Percentiles rank a stretch among this genome's conserved stretches.
Conservation (phyloP, 306 rosid species). For the Mucuna pruriens region DNA sequence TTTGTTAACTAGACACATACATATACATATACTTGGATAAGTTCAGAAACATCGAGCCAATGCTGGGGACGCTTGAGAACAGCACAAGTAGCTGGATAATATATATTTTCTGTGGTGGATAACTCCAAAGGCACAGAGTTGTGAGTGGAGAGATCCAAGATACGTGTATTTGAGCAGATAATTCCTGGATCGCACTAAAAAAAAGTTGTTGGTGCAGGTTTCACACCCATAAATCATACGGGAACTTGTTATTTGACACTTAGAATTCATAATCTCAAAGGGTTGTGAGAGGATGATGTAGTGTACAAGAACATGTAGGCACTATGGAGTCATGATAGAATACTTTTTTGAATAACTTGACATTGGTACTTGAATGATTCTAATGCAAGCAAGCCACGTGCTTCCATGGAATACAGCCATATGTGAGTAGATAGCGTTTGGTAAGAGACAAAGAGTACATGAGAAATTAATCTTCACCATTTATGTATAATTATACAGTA, state of each 20-base stretch:
- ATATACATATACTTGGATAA: slow-evolving; percentile 3
- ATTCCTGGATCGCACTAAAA: slow-evolving; percentile 46
- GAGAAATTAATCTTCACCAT: too few species aligned
- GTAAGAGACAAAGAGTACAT: not conserved
- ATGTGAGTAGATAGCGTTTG: not conserved
- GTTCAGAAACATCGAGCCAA: not conserved
- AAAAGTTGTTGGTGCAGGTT: slow-evolving; percentile 25
- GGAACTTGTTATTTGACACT: not conserved
- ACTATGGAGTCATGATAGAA: not conserved
- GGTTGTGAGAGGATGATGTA: not conserved
- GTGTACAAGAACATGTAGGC: not conserved
- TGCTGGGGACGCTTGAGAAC: slow-evolving; percentile 24
- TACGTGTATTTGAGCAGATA: slow-evolving; percentile 18
- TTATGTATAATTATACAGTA: not conserved
- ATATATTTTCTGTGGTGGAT: not conserved
- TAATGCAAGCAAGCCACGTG: not conserved
- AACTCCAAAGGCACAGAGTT: slow-evolving; percentile 8
- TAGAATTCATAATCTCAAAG: slow-evolving; percentile 14
- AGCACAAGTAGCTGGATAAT: slow-evolving; percentile 8
- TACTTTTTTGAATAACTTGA: not conserved
- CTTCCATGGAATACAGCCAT: not conserved
- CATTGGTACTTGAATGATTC: not conserved
- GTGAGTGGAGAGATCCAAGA: slow-evolving; percentile 40
- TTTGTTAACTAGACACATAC: slow-evolving; percentile 25
- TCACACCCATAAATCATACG: slow-evolving; percentile 22